Conservation (phyloP, 225 moss, liverwort and hornwort genomes). For the Straminergon stramineum region DNA sequence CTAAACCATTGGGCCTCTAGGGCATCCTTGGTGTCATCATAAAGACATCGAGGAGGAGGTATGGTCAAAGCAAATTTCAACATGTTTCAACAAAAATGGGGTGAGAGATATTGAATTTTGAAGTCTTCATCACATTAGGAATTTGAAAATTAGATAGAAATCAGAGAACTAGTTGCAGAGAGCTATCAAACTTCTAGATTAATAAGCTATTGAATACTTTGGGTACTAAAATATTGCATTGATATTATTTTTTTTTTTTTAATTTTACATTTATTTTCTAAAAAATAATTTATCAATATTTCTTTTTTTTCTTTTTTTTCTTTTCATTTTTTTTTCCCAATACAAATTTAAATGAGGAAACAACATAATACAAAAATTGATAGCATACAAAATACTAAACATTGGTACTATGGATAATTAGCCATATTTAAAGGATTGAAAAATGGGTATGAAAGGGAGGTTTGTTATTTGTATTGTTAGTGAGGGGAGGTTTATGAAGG, state of each 20-base stretch:
- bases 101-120: background rate
- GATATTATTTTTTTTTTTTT: too few species aligned
- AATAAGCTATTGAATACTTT: background rate
- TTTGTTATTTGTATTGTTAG: too few species aligned
- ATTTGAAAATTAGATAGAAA: background rate
- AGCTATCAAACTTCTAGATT: accelerated
- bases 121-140: accelerated
- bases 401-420: too few species aligned
- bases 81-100: accelerated
- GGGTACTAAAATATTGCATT: accelerated
- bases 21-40: accelerated
- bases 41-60: accelerated
- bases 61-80: accelerated
- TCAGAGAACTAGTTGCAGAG: background rate
- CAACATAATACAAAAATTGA: background rate
- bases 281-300: too few species aligned
- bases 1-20: too few species aligned
- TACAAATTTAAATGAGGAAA: accelerated
- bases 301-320: too few species aligned
- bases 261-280: too few species aligned
- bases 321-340: background rate
- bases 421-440: too few species aligned
- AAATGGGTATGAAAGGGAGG: too few species aligned
- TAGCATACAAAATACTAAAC: too few species aligned
- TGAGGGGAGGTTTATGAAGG: too few species aligned